Conservation (phyloP, 495 filamentous ascomycete species). For the Darksidea phi region DNA sequence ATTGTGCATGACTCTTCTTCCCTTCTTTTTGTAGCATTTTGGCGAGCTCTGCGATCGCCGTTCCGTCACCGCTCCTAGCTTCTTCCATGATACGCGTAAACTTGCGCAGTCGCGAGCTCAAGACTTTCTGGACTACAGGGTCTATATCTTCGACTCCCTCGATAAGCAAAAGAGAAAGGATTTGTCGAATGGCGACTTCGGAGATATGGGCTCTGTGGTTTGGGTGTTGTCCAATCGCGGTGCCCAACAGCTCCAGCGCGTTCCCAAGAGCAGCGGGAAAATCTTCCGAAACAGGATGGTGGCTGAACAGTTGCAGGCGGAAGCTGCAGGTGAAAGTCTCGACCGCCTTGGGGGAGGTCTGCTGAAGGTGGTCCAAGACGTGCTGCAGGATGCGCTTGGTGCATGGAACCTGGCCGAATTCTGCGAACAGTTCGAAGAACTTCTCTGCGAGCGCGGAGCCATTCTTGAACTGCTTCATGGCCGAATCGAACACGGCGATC, state of each 20-base stretch:
- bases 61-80: constrained; percentile 1
- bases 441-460: constrained; percentile 62
- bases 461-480: constrained; percentile 71
- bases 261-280: constrained; percentile 72
- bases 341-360: constrained; percentile 57
- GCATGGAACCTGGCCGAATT: constrained; percentile 64
- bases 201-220: constrained; percentile 17
- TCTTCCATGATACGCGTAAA: constrained; percentile 23
- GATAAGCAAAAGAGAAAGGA: constrained; percentile 17
- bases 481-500: constrained; percentile 84
- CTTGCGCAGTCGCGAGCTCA: constrained; percentile 27
- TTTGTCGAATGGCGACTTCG: constrained; percentile 21
- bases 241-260: constrained; percentile 60
- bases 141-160: constrained; percentile 14
- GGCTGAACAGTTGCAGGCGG: constrained; percentile 65
- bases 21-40: constrained; percentile 12
- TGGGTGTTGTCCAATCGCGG: constrained; percentile 22
- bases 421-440: constrained; percentile 77
- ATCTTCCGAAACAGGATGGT: constrained; percentile 59
- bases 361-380: constrained; percentile 63
- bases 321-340: constrained; percentile 67
- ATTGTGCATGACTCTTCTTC: constrained; percentile 11
- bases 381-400: constrained; percentile 70
- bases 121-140: constrained; percentile 23
- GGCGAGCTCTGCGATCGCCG: constrained; percentile 16